Base-by-base conservation (phyloP, 768 basidiomycete species). In the Gymnopilus junonius region DNA sequence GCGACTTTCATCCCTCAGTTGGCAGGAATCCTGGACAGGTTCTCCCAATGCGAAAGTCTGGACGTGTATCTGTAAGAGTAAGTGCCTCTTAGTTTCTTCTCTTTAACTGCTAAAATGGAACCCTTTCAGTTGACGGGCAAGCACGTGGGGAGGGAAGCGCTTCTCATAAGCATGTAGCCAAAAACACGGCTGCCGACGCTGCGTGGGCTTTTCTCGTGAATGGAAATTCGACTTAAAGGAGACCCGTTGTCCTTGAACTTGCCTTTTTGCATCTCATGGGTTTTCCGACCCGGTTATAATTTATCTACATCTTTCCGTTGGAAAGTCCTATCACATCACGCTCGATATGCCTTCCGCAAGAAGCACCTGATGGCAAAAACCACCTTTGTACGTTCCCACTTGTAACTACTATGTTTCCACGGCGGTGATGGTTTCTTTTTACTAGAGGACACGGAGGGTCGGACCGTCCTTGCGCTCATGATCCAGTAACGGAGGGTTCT, bases 61-160 rank as follows among this genome's bases (percentile, higher is more conserved):
- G 89, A 87, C 79, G 1, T 81, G 77, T 2, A 65, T 81, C 5
- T 90, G 88, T 73, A 89, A 86, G 80, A 82, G 90, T 88, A 65
- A 67, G 70, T 54, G 43, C 39, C 21, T 27, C 20, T 58, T 63
- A 17, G 55, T 31, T 48, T 15, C 27, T 32, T 62, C 48, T 45
- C 68, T 37, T 64, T 27, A 64, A 40, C 39, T 58, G 23, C 58
- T 61, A 12, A 54, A 42, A 62, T 42, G 34, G 29, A 59, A 37
- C 51, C 59, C 37, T 21, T 61, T 58, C 37, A 90, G 89, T 90
- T 64, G 75, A 83, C 42, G 85, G 86, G 1, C 70, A 78, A 58
- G 75, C 76, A 58, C 77, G 80, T 61, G 87, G 84, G 8, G 75
- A 69, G 27, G 87, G 86, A 31, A 73, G 74, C n/a, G 87, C 81